Base-by-base conservation (phyloP, 75 land plant genomes). In the Picea glauca region DNA sequence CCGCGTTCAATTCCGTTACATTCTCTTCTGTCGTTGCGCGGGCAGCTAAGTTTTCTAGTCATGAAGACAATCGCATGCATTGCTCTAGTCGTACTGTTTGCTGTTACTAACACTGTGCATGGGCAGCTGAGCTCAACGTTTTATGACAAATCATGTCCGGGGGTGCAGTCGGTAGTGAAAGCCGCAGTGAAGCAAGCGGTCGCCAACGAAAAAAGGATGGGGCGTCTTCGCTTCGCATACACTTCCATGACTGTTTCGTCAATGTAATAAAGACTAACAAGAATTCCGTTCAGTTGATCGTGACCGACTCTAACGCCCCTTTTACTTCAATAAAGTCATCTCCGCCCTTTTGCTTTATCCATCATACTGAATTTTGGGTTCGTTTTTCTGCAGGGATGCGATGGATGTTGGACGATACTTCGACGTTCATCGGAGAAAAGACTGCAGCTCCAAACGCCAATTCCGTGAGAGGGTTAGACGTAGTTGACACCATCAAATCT, bases 361-460 rank as follows among this genome's bases (percentile, higher is more conserved):
- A n/a, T 15, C 8, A 31, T 38, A 1, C 3, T 73, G 1, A 9
- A 20, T 3, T n/a, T 13, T 38, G 21, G 0, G 0, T 4, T 4
- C 15, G 1, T 12, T 11, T 58, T 56, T 59, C n/a, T 64, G 50
- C 84, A 89, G 89, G 94, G 94, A 0, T 93, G 94, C 38, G 94
- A 93, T 68, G 94, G 80, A 86, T 93, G 5, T 56, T 93, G 32
- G 93, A 90, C 43, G 90, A 81, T 23, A 74, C 86, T 20, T 46
- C 77, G 7, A 31, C 77, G 1, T 76, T 82, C 23, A 61, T 61
- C 1, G 78, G 85, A 6, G 94, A 93, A 83, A 86, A 90, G 59
- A 74, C 78, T 0, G 89, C 95, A 5, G 17, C 1, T 21, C 85
- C 89, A n/a, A 93, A 93, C 59, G 79, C 31, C 3, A 58, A 43